phyloP scores from a whole-genome alignment of 208 protist genomes.

The Acanthamoeba royreba region DNA sequence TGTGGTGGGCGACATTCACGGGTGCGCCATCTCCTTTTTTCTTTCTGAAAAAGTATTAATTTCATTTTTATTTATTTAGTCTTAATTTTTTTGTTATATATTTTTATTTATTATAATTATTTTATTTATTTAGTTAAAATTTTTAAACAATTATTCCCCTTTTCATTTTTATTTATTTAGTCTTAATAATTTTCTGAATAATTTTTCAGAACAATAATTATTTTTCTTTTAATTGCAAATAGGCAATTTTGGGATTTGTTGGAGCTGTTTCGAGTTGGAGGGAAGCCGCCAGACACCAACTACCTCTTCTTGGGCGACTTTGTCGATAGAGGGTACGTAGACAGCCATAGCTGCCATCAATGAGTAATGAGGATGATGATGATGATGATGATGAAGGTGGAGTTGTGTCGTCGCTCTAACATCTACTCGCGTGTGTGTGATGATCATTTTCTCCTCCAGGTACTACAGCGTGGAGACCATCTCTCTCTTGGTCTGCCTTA shows the following conservation, averaged over 20 bases:
- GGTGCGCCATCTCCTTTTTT: conserved; percentile 45
- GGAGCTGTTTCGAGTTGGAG: conserved; percentile 95
- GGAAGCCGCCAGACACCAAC: conserved; percentile 94
- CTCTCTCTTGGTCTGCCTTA: conserved; percentile 91
- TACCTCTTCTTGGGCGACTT: conserved; percentile 98
- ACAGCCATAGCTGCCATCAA: neutral
- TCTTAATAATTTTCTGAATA: neutral
- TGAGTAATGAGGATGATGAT: neutral
- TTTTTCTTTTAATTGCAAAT: neutral
- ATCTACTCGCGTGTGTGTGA: conserved; percentile 35
- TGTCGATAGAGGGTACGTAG: conserved; percentile 85
- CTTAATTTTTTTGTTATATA: neutral
- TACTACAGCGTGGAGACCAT: conserved; percentile 93
- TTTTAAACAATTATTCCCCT: neutral
- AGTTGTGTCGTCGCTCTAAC: neutral
- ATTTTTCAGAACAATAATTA: neutral
- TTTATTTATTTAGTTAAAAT: neutral
- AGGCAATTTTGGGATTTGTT: conserved; percentile 95
- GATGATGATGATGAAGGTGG: no score
- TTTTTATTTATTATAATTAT: neutral
- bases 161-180: neutral
- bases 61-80: neutral
- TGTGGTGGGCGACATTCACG: conserved; percentile 92
- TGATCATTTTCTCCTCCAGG: conserved; percentile 46
- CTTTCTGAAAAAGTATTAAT: neutral